Evolutionary conservation across 345 rosid genomes (phyloP).

Genomic region (Reutealis trisperma): DNA sequence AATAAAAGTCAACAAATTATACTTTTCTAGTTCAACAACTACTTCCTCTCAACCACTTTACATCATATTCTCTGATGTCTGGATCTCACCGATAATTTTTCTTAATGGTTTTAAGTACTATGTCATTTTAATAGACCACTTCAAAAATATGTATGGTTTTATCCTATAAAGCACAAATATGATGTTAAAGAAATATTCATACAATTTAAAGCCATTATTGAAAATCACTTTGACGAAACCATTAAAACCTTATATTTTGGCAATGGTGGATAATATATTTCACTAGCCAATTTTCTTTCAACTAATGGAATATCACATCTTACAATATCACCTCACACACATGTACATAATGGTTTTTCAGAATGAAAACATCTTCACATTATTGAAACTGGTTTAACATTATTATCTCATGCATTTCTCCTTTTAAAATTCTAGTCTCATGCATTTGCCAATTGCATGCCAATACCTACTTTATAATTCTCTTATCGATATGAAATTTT

Average conservation of each 20-base stretch:
- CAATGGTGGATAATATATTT: background rate
- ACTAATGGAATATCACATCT: background rate
- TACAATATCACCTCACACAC: background rate
- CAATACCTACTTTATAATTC: background rate
- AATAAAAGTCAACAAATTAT: background rate
- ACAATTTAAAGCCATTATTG: background rate
- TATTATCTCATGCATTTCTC: background rate
- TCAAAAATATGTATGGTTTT: background rate
- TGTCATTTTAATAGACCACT: background rate
- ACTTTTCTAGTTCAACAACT: background rate
- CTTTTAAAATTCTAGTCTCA: background rate
- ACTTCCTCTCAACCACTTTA: background rate
- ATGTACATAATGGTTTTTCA: background rate
- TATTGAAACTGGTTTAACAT: background rate
- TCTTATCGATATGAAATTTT: background rate
- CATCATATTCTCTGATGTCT: background rate
- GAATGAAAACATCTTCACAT: background rate
- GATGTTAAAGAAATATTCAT: background rate
- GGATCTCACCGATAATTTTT: background rate
- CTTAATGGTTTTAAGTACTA: background rate
- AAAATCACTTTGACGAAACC: background rate
- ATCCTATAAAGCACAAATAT: background rate
- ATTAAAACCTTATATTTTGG: background rate
- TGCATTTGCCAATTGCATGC: background rate
- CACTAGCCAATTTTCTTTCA: background rate